These are phyloP conservation scores for Penicillium taxi DNA, from an alignment of 495 filamentous ascomycete genomes.

Conservation along the genomic window DNA sequence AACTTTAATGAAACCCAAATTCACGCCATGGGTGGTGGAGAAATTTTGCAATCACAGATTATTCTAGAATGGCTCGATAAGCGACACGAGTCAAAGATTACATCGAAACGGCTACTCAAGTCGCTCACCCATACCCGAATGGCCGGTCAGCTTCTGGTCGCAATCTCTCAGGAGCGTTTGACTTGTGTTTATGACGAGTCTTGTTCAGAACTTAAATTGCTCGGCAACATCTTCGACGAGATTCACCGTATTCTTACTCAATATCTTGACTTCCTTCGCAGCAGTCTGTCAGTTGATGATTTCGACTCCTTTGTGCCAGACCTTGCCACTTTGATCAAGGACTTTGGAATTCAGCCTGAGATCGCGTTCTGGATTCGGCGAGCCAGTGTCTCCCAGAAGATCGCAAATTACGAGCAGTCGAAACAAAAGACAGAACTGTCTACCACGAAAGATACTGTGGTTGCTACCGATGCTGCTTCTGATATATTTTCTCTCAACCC, in stretches of 20 bases:
- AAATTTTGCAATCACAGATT: conserved; percentile 67
- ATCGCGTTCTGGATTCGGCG: conserved; percentile 85
- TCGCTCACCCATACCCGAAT: conserved; percentile 64
- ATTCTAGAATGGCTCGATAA: conserved; percentile 70
- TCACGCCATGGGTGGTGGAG: conserved; percentile 77
- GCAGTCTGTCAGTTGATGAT: conserved; percentile 63
- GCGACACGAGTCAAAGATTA: conserved; percentile 58
- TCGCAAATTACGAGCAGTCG: conserved; percentile 38
- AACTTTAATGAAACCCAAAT: conserved; percentile 84
- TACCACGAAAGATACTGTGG: conserved; percentile 19
- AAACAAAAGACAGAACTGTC: conserved; percentile 18
- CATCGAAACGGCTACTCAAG: conserved; percentile 69
- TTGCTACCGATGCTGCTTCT: conserved; percentile 2
- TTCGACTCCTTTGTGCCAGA: conserved; percentile 79
- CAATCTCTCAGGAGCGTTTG: conserved; percentile 82
- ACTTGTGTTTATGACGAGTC: conserved; percentile 65
- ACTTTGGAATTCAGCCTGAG: conserved; percentile 73
- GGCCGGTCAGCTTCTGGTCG: conserved; percentile 70
- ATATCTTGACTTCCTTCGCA: conserved; percentile 81
- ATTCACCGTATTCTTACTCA: conserved; percentile 76
- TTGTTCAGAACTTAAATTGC: conserved; percentile 66
- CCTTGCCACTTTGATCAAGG: conserved; percentile 59
- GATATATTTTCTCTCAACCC: conserved; percentile 53
- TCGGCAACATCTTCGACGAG: conserved; percentile 82
- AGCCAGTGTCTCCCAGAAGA: conserved; percentile 52